Evolutionary conservation across 2,329 filamentous ascomycete genomes (phyloP), one percentile per base, ranked within the genome.

Genomic region (Epichloe gansuensis): DNA sequence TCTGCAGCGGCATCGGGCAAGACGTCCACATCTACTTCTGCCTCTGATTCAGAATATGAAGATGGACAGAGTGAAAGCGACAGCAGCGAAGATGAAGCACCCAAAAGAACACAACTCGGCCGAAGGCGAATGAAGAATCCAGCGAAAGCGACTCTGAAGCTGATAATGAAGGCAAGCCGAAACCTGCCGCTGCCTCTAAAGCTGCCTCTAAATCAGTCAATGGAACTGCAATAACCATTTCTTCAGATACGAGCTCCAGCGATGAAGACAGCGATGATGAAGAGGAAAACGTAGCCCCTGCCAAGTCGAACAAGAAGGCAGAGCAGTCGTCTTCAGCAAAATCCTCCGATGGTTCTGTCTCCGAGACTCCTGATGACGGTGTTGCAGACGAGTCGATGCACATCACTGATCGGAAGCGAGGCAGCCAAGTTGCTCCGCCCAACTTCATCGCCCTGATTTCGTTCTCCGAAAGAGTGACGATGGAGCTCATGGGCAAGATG

Each of bases 361-460:
- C 59, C 9, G 52, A 56, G 12, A 15, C 35, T 1, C 61, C 62
- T 6, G 61, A 62, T n/a, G 58, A 63, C 13, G 62, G 65, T 35
- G 65, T 64, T 55, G 63, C 60, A 3, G 69, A 73, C 44, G 65
- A 72, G 57, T 70, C 73, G 1, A 69, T 70, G 59, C 66, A 69
- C 46, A 65, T 69, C n/a, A 59, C 62, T 23, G 62, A 67, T 46
- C 67, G 67, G 15, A 58, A 65, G 42, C 50, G 54, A 31, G 48
- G 51, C 56, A 55, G 47, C 57, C 68, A 68, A 52, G 60, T 63
- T 64, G 72, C 75, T 46, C 55, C 77, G 3, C 67, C 69, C 31
- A 70, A 71, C 39, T 69, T 77, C 37, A 67, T 78, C 38, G 69
- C 69, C 12, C 75, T 5, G 74, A 78, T 52, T 81, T 81, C 57